Evolutionary conservation across 495 filamentous ascomycete genomes (phyloP).

Genomic region (Podospora appendiculata): DNA sequence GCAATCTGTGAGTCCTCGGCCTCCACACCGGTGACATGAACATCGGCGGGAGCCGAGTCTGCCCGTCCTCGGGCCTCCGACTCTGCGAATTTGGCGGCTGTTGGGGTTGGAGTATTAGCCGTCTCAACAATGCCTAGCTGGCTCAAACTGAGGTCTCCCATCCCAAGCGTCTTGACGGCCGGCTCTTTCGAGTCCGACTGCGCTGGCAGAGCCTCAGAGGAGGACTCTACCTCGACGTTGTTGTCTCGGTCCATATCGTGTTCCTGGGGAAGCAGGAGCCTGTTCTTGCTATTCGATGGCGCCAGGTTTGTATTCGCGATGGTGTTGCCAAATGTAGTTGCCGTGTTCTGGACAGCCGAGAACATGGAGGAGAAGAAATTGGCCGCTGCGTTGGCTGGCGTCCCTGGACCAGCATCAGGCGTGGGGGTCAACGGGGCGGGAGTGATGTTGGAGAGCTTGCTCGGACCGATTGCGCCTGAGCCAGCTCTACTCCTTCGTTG

Average conservation of each 20-base stretch:
- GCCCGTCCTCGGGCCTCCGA: conserved; percentile 29
- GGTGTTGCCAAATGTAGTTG: conserved; percentile 73
- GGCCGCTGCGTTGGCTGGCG: conserved; percentile 29
- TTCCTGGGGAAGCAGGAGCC: conserved; percentile 16
- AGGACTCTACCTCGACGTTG: conserved; percentile 40
- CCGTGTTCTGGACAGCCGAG: conserved; percentile 88
- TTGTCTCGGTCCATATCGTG: conserved; percentile 26
- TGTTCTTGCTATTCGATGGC: conserved; percentile 31
- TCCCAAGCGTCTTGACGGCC: conserved; percentile 83
- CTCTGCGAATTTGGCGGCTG: conserved; percentile 35
- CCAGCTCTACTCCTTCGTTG: conserved; percentile 48
- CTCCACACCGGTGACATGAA: conserved; percentile 13
- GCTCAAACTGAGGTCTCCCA: conserved; percentile 79
- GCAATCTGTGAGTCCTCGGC: conserved; percentile 21
- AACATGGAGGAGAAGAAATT: conserved; percentile 94
- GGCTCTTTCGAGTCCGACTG: conserved; percentile 53
- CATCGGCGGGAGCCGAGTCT: conserved; percentile 37
- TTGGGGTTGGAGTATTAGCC: conserved; percentile 33
- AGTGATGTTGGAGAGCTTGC: conserved; percentile 79
- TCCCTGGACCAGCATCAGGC: conserved; percentile 36
- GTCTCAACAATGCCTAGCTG: conserved; percentile 65
- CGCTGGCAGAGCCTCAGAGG: conserved; percentile 23
- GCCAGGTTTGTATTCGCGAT: conserved; percentile 55
- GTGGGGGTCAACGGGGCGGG: conserved; percentile 68
- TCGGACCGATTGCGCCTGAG: conserved; percentile 63